Percentiles rank a stretch among this genome's conserved stretches.
Evolutionary conservation across 2,329 filamentous ascomycete genomes (phyloP).

Genomic region (Thielaviopsis musarum): DNA sequence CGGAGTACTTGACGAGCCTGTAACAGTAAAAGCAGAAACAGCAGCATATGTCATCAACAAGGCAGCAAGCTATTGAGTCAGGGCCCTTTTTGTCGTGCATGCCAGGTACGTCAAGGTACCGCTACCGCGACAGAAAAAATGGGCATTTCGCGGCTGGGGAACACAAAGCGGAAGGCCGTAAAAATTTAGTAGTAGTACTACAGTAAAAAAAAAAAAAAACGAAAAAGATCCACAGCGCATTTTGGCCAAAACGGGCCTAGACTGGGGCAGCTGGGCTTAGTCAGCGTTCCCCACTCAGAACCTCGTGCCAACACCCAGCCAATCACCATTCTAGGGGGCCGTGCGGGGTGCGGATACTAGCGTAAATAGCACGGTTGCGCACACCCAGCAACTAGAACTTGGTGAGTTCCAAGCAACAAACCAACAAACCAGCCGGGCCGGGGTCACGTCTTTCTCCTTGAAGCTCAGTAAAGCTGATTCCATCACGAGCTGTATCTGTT

Average conservation of each 20-base stretch:
- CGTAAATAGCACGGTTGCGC: neutral
- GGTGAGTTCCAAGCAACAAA: too few relatives aligned
- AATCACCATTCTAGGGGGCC: conserved; percentile 1
- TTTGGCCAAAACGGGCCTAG: neutral
- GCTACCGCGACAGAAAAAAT: neutral
- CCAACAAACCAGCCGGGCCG: too few relatives aligned
- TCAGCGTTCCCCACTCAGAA: conserved; percentile 9
- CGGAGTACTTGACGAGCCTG: neutral
- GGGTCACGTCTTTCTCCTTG: neutral
- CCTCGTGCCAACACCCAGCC: conserved; percentile 6
- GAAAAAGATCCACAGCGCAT: too few relatives aligned
- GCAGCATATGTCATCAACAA: neutral
- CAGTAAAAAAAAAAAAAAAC: too few relatives aligned
- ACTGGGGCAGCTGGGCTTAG: neutral
- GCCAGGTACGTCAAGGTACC: neutral
- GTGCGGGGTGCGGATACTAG: conserved; percentile 6
- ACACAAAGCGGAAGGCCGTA: too few relatives aligned
- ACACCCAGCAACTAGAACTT: neutral
- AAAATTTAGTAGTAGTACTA: too few relatives aligned
- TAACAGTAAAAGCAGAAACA: neutral
- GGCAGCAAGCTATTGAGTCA: neutral
- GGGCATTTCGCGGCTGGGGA: neutral
- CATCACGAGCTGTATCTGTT: too few relatives aligned
- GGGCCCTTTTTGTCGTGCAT: neutral
- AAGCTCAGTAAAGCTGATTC: too few relatives aligned